Evolutionary conservation across 2,329 filamentous ascomycete genomes (phyloP).

Genomic region (Cladosporium sp.): DNA sequence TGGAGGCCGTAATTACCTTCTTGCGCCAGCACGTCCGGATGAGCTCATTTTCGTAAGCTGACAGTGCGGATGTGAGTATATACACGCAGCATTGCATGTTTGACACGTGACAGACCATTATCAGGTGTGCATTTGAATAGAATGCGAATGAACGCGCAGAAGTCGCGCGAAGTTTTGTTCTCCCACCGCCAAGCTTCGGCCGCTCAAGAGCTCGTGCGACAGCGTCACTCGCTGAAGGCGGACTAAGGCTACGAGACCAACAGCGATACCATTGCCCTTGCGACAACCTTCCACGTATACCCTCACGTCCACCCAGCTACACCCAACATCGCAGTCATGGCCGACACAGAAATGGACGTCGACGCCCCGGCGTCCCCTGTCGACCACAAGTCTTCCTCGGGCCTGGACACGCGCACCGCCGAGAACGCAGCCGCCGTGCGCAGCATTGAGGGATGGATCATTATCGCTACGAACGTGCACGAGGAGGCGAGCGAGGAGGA

Average conservation of each 20-base stretch:
- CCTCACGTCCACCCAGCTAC: not conserved
- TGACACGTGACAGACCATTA: not conserved
- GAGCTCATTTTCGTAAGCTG: not conserved
- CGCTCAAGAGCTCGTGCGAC: not conserved
- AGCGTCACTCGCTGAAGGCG: not conserved
- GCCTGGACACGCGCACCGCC: constrained; percentile 66
- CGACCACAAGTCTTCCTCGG: constrained; percentile 25
- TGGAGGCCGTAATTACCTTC: not conserved
- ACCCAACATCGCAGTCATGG: constrained; percentile 28
- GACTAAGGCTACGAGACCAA: not conserved
- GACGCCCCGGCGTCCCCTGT: constrained; percentile 49
- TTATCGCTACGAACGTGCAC: constrained; percentile 83
- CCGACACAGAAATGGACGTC: constrained; percentile 57
- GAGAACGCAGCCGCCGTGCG: constrained; percentile 77
- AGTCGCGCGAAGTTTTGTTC: constrained; percentile 2
- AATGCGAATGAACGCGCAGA: not conserved
- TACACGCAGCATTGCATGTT: not conserved
- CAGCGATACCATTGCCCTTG: not conserved
- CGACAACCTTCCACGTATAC: not conserved
- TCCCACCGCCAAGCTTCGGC: not conserved
- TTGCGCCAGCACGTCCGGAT: not conserved
- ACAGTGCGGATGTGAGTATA: not conserved
- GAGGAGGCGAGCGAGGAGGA: constrained; percentile 85
- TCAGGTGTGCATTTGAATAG: not conserved
- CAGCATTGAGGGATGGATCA: constrained; percentile 87